Base-by-base conservation (phyloP, 352 stramenopile genomes). In the Globisporangium paroecandrum region DNA sequence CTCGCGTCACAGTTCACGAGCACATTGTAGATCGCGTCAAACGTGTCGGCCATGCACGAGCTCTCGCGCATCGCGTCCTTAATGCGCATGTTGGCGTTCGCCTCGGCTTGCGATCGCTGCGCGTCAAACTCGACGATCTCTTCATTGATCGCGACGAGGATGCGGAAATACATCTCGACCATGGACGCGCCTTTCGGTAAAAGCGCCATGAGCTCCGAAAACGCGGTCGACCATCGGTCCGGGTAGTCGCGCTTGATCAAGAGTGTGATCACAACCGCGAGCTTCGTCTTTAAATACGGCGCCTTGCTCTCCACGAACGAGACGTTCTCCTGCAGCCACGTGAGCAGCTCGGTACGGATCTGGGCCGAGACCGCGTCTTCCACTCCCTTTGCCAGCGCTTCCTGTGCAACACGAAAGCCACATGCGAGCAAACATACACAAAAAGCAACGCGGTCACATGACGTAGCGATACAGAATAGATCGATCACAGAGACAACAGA, bases 231-330 rank as follows among this genome's bases (percentile, higher is more conserved):
- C 93, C 93, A 98, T 0, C 77, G 73, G 49, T 94, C 79, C 8
- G 90, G 89, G 69, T 95, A 98, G 75, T 98, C 93, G 70, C 77
- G 77, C 69, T 96, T 94, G 62, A 98, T 94, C 41, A 95, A 64
- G 34, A 91, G 76, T 62, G 85, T 93, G 51, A 93, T 69, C 4
- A 95, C 85, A 41, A 95, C 84, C 7, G 87, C 87, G 56, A 94
- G 68, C 68, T 95, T 95, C 46, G 83, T 95, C 77, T 95, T 95
- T 51, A 95, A 71, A 58, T 89, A 95, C n/a, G 84, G 76, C 49
- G 80, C 78, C 47, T 85, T 77, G 62, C 58, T 69, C 67, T 93
- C 85, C 24, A 92, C 72, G 53, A 82, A 82, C 18, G 72, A 73
- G 29, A 87, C 83, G 66, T 93, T 81, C 18, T 59, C 75, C 41